phyloP scores from a whole-genome alignment of 805 yeast genomes.

The Kregervanrija fluxuum region DNA sequence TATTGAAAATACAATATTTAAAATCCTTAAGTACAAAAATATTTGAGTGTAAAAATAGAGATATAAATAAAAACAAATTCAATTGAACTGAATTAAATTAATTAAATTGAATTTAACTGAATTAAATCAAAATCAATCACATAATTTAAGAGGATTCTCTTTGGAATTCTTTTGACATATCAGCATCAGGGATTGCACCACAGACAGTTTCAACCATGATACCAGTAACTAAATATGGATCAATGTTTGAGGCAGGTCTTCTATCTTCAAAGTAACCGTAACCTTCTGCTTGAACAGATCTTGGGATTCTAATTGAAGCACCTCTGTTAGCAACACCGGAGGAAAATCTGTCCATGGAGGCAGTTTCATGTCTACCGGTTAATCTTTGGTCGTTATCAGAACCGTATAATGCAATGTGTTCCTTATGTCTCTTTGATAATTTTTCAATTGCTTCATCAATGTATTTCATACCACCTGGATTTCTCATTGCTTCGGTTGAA shows the following conservation, averaged over 20 bases:
- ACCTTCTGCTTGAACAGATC: constrained; percentile 97
- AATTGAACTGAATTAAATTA: not conserved
- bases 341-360: constrained; percentile 83
- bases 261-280: constrained; percentile 99
- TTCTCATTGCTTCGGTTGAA: constrained; percentile 86
- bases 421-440: constrained; percentile 92
- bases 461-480: constrained; percentile 90
- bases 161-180: constrained; percentile 84
- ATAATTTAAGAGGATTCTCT: constrained; percentile 47
- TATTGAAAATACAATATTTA: too few species aligned
- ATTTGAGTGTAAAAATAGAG: not conserved
- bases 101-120: not conserved
- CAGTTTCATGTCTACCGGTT: constrained; percentile 98
- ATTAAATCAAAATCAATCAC: not conserved
- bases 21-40: too few species aligned
- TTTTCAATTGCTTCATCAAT: constrained; percentile 90
- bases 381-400: constrained; percentile 91
- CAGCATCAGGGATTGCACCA: constrained; percentile 92
- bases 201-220: constrained; percentile 95
- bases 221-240: constrained; percentile 98
- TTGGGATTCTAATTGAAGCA: constrained; percentile 97
- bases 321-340: constrained; percentile 99
- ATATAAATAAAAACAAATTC: not conserved
- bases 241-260: constrained; percentile 99
- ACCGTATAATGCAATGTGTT: constrained; percentile 94